phyloP scores from a whole-genome alignment of 306 rosid genomes.

The Prunus fruticosa region DNA sequence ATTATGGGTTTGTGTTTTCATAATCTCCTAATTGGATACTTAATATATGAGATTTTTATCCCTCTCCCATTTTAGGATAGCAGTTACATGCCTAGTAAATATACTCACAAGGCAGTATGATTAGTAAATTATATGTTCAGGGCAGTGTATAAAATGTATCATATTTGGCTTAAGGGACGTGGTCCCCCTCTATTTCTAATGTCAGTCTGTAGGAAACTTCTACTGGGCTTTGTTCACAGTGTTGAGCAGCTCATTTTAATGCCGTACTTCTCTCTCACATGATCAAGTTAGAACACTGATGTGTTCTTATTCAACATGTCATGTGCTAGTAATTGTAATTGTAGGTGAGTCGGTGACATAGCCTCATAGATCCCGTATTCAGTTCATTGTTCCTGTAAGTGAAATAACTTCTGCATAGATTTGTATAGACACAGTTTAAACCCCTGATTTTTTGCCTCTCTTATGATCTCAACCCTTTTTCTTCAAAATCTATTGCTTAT shows the following conservation, averaged over 20 bases:
- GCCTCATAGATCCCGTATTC: neutral
- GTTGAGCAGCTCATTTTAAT: neutral
- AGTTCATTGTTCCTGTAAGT: neutral
- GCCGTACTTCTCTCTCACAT: neutral
- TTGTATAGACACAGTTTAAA: neutral
- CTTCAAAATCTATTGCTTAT: neutral
- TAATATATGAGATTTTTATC: neutral
- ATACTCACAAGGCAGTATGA: neutral
- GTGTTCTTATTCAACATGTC: neutral
- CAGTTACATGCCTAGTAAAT: neutral
- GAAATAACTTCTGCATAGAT: neutral
- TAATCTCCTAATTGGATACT: neutral
- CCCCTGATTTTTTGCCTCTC: neutral
- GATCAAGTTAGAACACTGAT: neutral
- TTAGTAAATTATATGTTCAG: neutral
- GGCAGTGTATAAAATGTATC: neutral
- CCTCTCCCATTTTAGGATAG: neutral
- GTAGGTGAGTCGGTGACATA: neutral
- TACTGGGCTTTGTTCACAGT: neutral
- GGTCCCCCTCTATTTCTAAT: neutral
- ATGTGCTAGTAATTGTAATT: neutral
- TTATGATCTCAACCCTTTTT: neutral
- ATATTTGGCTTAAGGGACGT: neutral
- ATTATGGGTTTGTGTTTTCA: neutral
- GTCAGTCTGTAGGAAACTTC: neutral